Base-by-base conservation (phyloP, 2,329 filamentous ascomycete genomes). In the Sporothrix pseudoabietina region DNA sequence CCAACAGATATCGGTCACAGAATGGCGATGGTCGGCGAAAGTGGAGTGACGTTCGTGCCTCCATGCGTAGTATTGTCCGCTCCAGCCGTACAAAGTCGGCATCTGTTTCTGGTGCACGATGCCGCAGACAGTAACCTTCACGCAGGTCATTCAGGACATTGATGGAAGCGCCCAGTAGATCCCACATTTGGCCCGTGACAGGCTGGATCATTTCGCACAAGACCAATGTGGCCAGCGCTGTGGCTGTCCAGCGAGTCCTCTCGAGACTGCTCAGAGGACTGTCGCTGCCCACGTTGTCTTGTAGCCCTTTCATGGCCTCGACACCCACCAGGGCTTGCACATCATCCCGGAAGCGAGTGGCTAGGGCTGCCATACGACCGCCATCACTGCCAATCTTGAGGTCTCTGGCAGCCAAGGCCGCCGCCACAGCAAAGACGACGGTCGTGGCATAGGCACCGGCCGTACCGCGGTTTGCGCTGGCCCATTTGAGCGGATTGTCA, bases 401-500 rank as follows among this genome's bases (percentile, higher is more conserved):
- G n/a, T 63, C 59, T 41, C 59, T 19, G 8, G 59, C 19, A 10
- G 59, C 59, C 19, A 63, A 32, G 30, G 32, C 59, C 1, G 59
- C 41, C 19, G 59, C 59, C 9, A 63, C 32, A 6, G 59, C 59
- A 63, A 63, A 63, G 19, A 63, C 59, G 59, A n/a, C 35, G 5
- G 59, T 63, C 1, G 59, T 63, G 19, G 59, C 59, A 19, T 63
- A 63, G 16, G 59, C 59, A 16, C 59, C 59, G 0, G 59, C 59
- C 1, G 35, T 65, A 9, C 35, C 59, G 9, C 59, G 32, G 19
- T 63, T 32, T n/a, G 32, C 32, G 19, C 32, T 63, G 16, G 59
- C 59, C 66, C 66, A 69, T 47, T 69, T 69, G 7, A 69, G 47
- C 19, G 66, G 66, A 12, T 69, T 69, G 9, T 69, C 66, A 26